Percentiles rank a stretch among this genome's conserved stretches.
phyloP scores from a whole-genome alignment of 2,329 filamentous ascomycete genomes.

The Colletotrichum camelliae region DNA sequence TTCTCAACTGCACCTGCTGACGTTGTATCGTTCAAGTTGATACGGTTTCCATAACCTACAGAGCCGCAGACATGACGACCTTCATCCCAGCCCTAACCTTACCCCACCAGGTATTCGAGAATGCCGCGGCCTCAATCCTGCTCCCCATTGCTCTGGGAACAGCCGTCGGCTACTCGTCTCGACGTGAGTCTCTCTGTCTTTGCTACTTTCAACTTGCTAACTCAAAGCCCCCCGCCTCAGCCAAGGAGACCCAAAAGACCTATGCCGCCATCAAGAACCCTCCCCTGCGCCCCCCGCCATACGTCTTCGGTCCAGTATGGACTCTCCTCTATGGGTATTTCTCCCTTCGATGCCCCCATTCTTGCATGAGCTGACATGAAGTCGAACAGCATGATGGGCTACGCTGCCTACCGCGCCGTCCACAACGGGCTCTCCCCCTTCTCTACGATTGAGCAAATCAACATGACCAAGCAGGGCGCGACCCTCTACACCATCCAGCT shows the following conservation, averaged over 20 bases:
- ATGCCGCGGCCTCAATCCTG: conserved; percentile 75
- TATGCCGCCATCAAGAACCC: conserved; percentile 74
- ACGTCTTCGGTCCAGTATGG: conserved; percentile 70
- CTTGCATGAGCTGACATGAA: background rate
- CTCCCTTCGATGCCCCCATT: background rate
- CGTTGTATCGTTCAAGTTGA: background rate
- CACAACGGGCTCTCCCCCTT: conserved; percentile 65
- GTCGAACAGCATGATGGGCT: conserved; percentile 76
- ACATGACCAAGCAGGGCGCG: conserved; percentile 69
- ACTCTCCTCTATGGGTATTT: conserved; percentile 65
- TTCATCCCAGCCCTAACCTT: conserved; percentile 81
- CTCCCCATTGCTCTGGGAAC: conserved; percentile 77
- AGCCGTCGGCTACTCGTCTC: conserved; percentile 72
- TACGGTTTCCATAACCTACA: background rate
- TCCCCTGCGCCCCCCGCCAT: conserved; percentile 63
- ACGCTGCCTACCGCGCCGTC: conserved; percentile 82
- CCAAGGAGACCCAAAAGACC: conserved; percentile 62
- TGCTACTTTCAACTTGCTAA: background rate
- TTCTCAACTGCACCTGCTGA: background rate
- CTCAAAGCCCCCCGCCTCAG: conserved; percentile 38
- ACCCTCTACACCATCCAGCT: conserved; percentile 88
- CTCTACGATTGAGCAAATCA: conserved; percentile 56
- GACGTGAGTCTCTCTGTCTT: conserved; percentile 55
- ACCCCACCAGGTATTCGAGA: conserved; percentile 73
- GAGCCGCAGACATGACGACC: conserved; percentile 69